A percentile compares a stretch with the other conserved stretches of the same genome.
Evolutionary conservation across 768 basidiomycete species (phyloP).

Genomic region (Dentipellis sp.): DNA sequence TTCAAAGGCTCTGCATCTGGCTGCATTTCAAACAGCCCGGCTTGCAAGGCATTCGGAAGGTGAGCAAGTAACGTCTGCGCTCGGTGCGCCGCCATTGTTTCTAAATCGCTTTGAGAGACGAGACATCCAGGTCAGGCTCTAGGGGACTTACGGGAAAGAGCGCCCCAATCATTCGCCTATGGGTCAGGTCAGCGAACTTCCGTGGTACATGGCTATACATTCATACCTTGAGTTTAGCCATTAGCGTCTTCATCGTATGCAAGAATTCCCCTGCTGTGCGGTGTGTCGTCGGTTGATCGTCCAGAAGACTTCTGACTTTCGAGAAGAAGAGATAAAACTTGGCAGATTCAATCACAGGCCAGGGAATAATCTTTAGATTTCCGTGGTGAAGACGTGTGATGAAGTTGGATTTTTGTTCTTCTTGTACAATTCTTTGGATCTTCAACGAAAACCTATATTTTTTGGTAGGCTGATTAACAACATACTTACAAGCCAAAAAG

Average conservation of each 20-base stretch:
- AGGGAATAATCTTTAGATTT: slow-evolving; percentile 47
- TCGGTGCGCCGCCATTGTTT: slow-evolving; percentile 41
- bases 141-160: slow-evolving; percentile 43
- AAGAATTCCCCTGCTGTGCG: slow-evolving; percentile 44
- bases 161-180: slow-evolving; percentile 57
- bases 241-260: slow-evolving; percentile 48
- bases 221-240: slow-evolving; percentile 59
- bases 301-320: slow-evolving; percentile 35
- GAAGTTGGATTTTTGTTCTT: slow-evolving; percentile 54
- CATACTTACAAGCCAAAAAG: neutral
- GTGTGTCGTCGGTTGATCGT: slow-evolving; percentile 41
- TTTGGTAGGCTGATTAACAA: neutral
- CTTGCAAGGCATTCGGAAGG: slow-evolving; percentile 38
- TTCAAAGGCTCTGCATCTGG: slow-evolving; percentile 41
- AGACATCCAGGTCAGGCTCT: neutral
- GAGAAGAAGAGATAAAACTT: slow-evolving; percentile 52
- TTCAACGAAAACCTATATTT: slow-evolving; percentile 41
- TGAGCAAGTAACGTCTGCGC: slow-evolving; percentile 25
- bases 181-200: neutral
- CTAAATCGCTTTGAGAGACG: slow-evolving; percentile 15
- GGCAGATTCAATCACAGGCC: slow-evolving; percentile 57
- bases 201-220: neutral
- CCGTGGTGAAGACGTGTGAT: slow-evolving; percentile 52
- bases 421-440: slow-evolving; percentile 50
- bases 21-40: slow-evolving; percentile 36